phyloP scores from a whole-genome alignment of 371 early-diverging fungal genomes.

The Lichtheimia hyalospora region DNA sequence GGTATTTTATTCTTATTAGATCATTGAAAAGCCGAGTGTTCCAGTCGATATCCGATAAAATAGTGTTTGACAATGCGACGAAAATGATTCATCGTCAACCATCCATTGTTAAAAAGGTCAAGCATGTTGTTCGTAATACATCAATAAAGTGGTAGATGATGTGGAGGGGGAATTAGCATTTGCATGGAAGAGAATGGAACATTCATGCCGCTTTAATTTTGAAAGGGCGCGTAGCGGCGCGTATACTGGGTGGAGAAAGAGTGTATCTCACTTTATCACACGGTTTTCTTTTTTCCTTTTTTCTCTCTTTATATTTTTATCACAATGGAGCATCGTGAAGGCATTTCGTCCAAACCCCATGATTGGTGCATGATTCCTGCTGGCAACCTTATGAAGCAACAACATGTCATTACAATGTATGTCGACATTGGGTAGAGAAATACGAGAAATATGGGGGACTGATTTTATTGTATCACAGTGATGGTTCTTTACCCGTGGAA shows the following conservation, averaged over 20 bases:
- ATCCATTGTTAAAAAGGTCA: background rate
- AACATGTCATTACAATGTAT: constrained; percentile 60
- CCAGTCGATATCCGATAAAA: no score
- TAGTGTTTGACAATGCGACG: no score
- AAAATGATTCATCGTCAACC: background rate
- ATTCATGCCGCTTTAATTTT: no score
- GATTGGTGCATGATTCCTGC: constrained; percentile 62
- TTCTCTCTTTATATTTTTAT: background rate
- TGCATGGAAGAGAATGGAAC: no score
- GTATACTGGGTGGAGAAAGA: background rate
- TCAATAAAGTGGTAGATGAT: background rate
- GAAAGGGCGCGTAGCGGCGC: no score
- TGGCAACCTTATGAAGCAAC: constrained; percentile 47
- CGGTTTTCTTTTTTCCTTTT: background rate
- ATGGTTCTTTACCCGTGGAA: constrained; percentile 45
- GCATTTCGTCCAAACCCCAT: constrained; percentile 52
- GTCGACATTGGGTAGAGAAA: background rate
- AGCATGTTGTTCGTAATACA: background rate
- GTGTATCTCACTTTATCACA: background rate
- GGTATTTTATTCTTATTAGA: no score
- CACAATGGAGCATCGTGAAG: constrained; percentile 51
- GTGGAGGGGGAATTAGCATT: no score
- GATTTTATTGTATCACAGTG: constrained; percentile 23
- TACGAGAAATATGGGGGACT: background rate
- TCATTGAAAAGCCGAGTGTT: no score